Evolutionary conservation across 2,329 filamentous ascomycete genomes (phyloP).

Genomic region (Ceratocystiopsis sp.): DNA sequence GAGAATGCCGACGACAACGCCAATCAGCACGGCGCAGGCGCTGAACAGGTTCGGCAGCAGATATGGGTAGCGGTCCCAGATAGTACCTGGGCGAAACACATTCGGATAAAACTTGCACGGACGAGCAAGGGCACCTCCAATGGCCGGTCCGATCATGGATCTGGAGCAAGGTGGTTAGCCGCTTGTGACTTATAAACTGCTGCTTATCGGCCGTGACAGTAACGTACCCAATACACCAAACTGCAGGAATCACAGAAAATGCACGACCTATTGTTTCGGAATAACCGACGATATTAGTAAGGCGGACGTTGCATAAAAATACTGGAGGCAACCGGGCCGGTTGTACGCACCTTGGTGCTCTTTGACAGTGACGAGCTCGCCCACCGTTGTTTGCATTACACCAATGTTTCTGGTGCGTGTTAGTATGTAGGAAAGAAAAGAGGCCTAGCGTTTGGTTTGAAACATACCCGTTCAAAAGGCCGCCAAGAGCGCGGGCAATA

Average conservation of each 20-base stretch:
- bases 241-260: slow-evolving; percentile 94
- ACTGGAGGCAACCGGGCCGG: not conserved
- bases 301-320: not conserved
- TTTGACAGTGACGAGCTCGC: slow-evolving; percentile 82
- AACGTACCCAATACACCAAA: slow-evolving; percentile 85
- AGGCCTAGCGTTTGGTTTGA: not conserved
- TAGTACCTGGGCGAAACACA: slow-evolving; percentile 52
- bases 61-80: slow-evolving; percentile 81
- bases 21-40: slow-evolving; percentile 56
- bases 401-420: slow-evolving; percentile 57
- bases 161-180: slow-evolving; percentile 21
- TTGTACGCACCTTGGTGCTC: slow-evolving; percentile 64
- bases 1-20: slow-evolving; percentile 61
- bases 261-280: slow-evolving; percentile 47
- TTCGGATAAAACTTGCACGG: slow-evolving; percentile 69
- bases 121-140: slow-evolving; percentile 77
- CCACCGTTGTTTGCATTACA: slow-evolving; percentile 86
- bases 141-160: slow-evolving; percentile 80
- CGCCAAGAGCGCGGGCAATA: slow-evolving; percentile 74
- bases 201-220: not conserved
- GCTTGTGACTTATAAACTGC: no score
- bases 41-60: slow-evolving; percentile 86
- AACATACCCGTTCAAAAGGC: slow-evolving; percentile 75
- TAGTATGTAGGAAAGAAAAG: not conserved
- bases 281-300: not conserved